Base-by-base conservation (phyloP, 2,329 filamentous ascomycete genomes). In the Fusarium sacchari region DNA sequence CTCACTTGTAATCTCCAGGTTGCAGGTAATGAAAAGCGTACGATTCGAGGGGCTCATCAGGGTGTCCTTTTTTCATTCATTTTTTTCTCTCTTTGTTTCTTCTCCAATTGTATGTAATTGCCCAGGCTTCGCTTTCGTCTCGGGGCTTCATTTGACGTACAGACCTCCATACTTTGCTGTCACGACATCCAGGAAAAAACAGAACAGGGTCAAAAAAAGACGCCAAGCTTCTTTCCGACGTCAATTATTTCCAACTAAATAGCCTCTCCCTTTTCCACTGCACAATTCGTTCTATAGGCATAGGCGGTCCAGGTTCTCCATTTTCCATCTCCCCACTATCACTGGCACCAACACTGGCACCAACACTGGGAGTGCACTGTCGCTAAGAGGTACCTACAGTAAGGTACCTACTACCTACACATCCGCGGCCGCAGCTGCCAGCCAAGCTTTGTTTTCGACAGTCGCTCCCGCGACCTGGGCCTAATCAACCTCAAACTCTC, bases 1-100 rank as follows among this genome's bases (percentile, higher is more conserved):
- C 74, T 78, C 72, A 78, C 76, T 71, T 78, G 75, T 68, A 78
- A 78, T 78, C 76, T 78, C 76, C 75, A 77, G 76, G 61, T 67
- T 69, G 64, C 65, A 70, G 67, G 65, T 57, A 53, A 52, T 50
- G 59, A 61, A 52, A 67, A 60, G 58, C 50, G 50, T 56, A 42
- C 58, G 47, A 67, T 64, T 64, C 30, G 64, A 72, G 43, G 49
- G 63, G 69, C 43, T 52, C 60, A 36, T 52, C 60, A 36, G 53
- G 24, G 47, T 39, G 34, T 39, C 39, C 37, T 62, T 56, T 67
- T 57, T 57, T 53, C 12, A 12, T 26, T 44, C 26, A 6, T 49
- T 57, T 59, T 60, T 67, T 52, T 47, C 49, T 61, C 4, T 53
- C 67, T 43, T 55, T 55, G n/a, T 57, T 65, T 64, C 49, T 67